Base-by-base conservation (phyloP, 306 rosid species). In the Lathyrus oleraceus region DNA sequence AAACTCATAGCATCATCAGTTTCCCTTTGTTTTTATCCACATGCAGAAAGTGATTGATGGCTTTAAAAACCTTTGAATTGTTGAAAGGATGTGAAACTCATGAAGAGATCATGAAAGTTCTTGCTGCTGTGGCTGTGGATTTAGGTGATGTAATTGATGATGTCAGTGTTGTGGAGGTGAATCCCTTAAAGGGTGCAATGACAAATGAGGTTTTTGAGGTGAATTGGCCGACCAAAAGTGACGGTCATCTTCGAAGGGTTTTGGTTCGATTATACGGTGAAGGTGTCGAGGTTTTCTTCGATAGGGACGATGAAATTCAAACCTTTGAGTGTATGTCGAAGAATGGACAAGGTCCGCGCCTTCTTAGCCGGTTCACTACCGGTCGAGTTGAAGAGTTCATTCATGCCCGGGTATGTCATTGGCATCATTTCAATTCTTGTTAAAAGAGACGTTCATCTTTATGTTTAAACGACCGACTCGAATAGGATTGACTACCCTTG, bases 341-440 rank as follows among this genome's bases (percentile, higher is more conserved):
- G 58, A 89, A 86, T 2, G 96, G 99, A 6, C 92, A 89, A n/a
- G 99, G 99, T 4, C 99, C 99, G 0, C 90, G 92, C 64, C 99
- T 94, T 72, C 96, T 94, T 10, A 96, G 88, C 4, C 80, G 81
- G 10, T 94, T 94, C 78, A 17, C 88, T 1, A 51, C 79, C 0
- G 99, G 99, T 13, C 73, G 99, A 43, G 86, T 94, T 0, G 99
- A 94, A 53, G 99, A 94, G 83, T 94, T 94, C 73, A 94, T 94
- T 71, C 95, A 89, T 75, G 99, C 99, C 19, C 81, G 88, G 71
- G 99, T 94, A 86, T 58, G 91, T 80, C 4, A 42, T 20, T 35
- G 1, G 25, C 15, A 10, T 71, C 28, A 30, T 52, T 52, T 52
- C 30, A 11, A 20, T 19, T 20, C 27, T 3, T 17, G 28, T 52